These are phyloP conservation scores for Zalerion maritima DNA, from an alignment of 495 filamentous ascomycete species.

Conservation along the genomic window DNA sequence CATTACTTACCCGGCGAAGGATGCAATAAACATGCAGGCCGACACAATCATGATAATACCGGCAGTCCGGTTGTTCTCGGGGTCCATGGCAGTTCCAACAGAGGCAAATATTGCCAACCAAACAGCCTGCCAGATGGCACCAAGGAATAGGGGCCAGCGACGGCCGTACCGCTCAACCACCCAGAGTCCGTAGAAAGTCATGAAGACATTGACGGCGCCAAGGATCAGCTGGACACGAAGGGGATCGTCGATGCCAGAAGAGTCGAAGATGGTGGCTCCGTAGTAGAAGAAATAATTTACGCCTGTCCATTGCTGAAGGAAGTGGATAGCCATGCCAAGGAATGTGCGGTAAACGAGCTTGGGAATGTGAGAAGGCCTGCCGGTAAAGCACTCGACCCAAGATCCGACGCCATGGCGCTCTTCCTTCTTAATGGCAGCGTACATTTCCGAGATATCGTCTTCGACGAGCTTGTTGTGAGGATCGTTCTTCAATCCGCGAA, in stretches of 20 bases:
- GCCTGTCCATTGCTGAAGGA: conserved; percentile 50
- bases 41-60: conserved; percentile 62
- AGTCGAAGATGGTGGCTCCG: conserved; percentile 43
- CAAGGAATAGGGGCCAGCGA: conserved; percentile 47
- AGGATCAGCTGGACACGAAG: conserved; percentile 57
- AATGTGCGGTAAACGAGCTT: conserved; percentile 53
- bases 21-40: conserved; percentile 52
- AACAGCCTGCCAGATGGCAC: conserved; percentile 49
- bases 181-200: conserved; percentile 52
- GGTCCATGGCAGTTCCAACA: conserved; percentile 38
- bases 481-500: conserved; percentile 44
- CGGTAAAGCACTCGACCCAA: conserved; percentile 46
- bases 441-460: conserved; percentile 54
- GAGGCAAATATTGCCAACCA: conserved; percentile 60
- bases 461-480: conserved; percentile 43
- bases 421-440: conserved; percentile 45
- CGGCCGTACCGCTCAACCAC: conserved; percentile 56
- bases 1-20: conserved; percentile 25
- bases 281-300: conserved; percentile 46
- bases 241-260: conserved; percentile 46
- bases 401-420: conserved; percentile 28
- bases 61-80: conserved; percentile 31
- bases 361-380: conserved; percentile 27
- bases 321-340: conserved; percentile 52
- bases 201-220: conserved; percentile 54